These are phyloP conservation scores for Elongisporangium undulatum DNA, from an alignment of 352 stramenopile genomes.

Conservation along the genomic window DNA sequence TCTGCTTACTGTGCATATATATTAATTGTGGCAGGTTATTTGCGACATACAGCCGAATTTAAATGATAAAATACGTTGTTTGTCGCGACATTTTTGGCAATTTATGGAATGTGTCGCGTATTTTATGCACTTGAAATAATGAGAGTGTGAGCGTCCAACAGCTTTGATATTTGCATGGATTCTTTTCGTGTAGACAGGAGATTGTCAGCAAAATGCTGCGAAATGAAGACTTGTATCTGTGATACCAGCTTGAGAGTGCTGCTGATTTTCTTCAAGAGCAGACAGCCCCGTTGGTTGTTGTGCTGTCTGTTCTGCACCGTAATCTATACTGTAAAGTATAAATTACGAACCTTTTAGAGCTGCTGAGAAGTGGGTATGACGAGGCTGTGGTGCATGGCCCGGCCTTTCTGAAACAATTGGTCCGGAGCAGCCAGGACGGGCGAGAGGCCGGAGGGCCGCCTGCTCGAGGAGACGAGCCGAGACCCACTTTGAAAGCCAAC, in stretches of 20 bases:
- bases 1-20: too few species aligned
- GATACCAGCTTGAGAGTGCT: not conserved
- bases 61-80: not conserved
- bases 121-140: not conserved
- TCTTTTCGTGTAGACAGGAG: too few species aligned
- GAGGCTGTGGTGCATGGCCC: not conserved
- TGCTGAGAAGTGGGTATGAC: not conserved
- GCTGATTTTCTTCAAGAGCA: too few species aligned
- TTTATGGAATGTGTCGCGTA: not conserved
- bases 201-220: too few species aligned
- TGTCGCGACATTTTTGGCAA: too few species aligned
- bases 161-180: too few species aligned
- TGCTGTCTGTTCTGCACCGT: not conserved
- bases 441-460: not conserved
- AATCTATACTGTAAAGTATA: not conserved
- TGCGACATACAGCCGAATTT: not conserved
- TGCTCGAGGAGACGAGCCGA: not conserved
- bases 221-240: not conserved
- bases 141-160: too few species aligned
- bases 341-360: not conserved
- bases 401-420: not conserved
- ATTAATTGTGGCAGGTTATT: not conserved
- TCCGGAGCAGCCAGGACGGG: not conserved
- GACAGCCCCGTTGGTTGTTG: too few species aligned
- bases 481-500: not conserved